These are phyloP conservation scores for Trichoderma sp. DNA, from an alignment of 2,329 filamentous ascomycete species.

Conservation along the genomic window DNA sequence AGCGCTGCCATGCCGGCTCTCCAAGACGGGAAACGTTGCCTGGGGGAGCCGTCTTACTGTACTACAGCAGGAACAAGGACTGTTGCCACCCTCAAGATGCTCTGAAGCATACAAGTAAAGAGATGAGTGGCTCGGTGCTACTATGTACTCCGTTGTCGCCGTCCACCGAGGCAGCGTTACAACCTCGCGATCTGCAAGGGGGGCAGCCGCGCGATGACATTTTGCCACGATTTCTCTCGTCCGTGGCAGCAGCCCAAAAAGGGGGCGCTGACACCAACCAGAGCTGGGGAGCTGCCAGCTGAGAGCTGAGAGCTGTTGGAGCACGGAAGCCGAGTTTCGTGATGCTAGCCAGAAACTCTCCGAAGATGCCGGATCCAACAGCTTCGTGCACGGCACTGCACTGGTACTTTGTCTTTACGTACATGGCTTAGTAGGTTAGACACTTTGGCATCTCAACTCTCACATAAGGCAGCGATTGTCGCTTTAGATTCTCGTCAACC, in stretches of 20 bases:
- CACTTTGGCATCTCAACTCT: neutral
- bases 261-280: slow-evolving; percentile 2
- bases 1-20: neutral
- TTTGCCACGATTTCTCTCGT: neutral
- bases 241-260: neutral
- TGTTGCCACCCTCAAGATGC: neutral
- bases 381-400: too few species aligned
- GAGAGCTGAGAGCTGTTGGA: neutral
- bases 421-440: too few species aligned
- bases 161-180: neutral
- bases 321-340: neutral
- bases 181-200: slow-evolving; percentile 7
- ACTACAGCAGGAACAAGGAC: neutral
- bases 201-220: slow-evolving; percentile 10
- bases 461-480: neutral
- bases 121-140: neutral
- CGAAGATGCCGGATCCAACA: slow-evolving; percentile 4
- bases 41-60: neutral
- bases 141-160: neutral
- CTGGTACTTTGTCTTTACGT: too few species aligned
- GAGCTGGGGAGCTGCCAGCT: neutral
- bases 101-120: neutral
- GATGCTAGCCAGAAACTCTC: slow-evolving; percentile 1
- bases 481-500: neutral
- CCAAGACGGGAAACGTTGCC: neutral